These are phyloP conservation scores for Lepidium aucheri DNA, from an alignment of 345 rosid genomes.

Conservation along the genomic window DNA sequence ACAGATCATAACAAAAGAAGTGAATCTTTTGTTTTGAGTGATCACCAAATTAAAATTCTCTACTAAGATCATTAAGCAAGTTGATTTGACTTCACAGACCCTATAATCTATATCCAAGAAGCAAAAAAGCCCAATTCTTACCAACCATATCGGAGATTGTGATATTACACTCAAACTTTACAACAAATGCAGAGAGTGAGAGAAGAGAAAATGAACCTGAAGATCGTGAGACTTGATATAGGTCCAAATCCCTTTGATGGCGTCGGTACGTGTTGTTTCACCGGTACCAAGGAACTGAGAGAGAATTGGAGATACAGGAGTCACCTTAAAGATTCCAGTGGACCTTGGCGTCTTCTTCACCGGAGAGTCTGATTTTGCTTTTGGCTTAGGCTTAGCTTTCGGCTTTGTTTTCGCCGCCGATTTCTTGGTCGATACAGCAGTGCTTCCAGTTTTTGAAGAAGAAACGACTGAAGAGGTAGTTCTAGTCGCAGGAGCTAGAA, in stretches of 20 bases:
- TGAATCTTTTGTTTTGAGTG: neutral
- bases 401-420: slow-evolving; percentile 15
- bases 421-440: slow-evolving; percentile 24
- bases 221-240: slow-evolving; percentile 66
- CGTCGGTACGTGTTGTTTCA: slow-evolving; percentile 57
- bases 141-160: neutral
- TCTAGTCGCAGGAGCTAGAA: slow-evolving; percentile 40
- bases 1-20: neutral
- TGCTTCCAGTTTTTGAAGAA: neutral
- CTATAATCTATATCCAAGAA: neutral
- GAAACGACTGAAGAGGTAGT: slow-evolving; percentile 10
- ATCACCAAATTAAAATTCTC: neutral
- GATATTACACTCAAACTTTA: neutral
- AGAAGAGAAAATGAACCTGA: slow-evolving; percentile 45
- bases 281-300: slow-evolving; percentile 50
- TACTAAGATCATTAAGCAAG: neutral
- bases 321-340: slow-evolving; percentile 44
- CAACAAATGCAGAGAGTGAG: neutral
- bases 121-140: neutral
- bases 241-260: slow-evolving; percentile 68
- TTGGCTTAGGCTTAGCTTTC: slow-evolving; percentile 2
- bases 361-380: slow-evolving; percentile 20
- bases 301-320: slow-evolving; percentile 63
- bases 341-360: slow-evolving; percentile 18
- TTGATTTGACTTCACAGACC: neutral